These are phyloP conservation scores for Ogataea zsoltii DNA, from an alignment of 805 yeast species.

Conservation along the genomic window DNA sequence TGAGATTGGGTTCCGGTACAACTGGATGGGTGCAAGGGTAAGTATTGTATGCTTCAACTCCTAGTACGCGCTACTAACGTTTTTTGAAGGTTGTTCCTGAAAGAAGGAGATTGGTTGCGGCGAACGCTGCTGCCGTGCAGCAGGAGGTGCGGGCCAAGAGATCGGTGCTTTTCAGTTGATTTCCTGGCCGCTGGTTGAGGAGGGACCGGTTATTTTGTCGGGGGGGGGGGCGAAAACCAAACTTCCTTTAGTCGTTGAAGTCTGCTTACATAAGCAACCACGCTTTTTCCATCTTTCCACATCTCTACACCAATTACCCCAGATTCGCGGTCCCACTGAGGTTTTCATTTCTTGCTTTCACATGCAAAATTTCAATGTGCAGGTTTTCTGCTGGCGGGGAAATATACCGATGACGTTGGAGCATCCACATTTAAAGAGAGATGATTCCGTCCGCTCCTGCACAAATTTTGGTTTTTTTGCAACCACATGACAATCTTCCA, in stretches of 20 bases:
- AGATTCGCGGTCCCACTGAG: slow-evolving; percentile 1
- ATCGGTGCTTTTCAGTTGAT: slow-evolving; percentile 6
- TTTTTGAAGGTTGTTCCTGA: slow-evolving; percentile 20
- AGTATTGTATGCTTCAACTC: slow-evolving; percentile 10
- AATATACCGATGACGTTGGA: background rate
- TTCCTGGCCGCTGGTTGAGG: too few relatives aligned
- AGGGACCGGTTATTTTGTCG: background rate
- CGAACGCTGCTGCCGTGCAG: background rate
- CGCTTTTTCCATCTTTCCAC: too few relatives aligned
- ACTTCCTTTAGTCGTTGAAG: too few relatives aligned
- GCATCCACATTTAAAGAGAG: too few relatives aligned
- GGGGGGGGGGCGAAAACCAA: background rate
- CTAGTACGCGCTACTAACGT: slow-evolving; percentile 8
- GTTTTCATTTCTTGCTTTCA: slow-evolving; percentile 2
- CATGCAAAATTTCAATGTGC: slow-evolving; percentile 1
- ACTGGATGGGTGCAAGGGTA: slow-evolving; percentile 74
- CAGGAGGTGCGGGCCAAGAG: slow-evolving; percentile 10
- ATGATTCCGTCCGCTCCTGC: too few relatives aligned
- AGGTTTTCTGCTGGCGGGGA: slow-evolving; percentile 1
- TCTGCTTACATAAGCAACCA: too few relatives aligned
- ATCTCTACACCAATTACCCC: slow-evolving; percentile 7
- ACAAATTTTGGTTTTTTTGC: background rate
- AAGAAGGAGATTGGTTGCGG: slow-evolving; percentile 13
- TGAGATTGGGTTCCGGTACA: slow-evolving; percentile 79
- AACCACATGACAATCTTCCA: background rate